Evolutionary conservation across 2,329 filamentous ascomycete species (phyloP), one percentile per base, ranked within the genome.

Genomic region (Xylaria sp.): DNA sequence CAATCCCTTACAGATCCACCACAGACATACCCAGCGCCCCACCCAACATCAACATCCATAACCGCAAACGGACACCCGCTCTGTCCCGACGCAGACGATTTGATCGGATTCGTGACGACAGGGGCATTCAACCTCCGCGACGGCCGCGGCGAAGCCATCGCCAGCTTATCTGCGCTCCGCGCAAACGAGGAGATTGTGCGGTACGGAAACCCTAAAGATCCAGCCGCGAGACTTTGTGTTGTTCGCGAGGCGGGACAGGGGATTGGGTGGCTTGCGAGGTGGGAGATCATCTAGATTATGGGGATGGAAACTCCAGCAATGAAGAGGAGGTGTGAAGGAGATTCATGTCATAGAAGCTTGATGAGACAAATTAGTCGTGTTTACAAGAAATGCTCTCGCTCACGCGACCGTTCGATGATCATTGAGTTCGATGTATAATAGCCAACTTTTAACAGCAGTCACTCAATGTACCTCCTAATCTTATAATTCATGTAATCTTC

Each of bases 61-160:
- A 76, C 80, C 41, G 41, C 32, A 1, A 50, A 50, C 28, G 82
- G 83, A 0, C 88, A 93, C 72, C 90, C 91, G 0, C 76, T 89
- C 0, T 89, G 94, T n/a, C 95, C 95, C 0, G 84, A 85, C 10
- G 89, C 89, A 69, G 84, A 87, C 25, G 92, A 97, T 77, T 83
- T 98, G 13, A 87, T 98, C 59, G 96, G 96, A 0, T 99, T 97
- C 77, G 90, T 97, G 28, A 97, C 94, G 2, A 91, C 91, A 0
- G 96, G 95, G 0, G 91, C 92, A 59, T 97, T 91, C 78, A 94
- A 91, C 74, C 85, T 98, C 1, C 87, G 88, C 2, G 88, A 91
- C 71, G 96, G 95, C 0, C 87, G 86, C 72, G 92, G 91, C 0
- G 89, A 89, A 18, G 95, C 90, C 0, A 84, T 98, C 67, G 96